Base-by-base conservation (phyloP, 441 rosid genomes). In the Viola pubescens region DNA sequence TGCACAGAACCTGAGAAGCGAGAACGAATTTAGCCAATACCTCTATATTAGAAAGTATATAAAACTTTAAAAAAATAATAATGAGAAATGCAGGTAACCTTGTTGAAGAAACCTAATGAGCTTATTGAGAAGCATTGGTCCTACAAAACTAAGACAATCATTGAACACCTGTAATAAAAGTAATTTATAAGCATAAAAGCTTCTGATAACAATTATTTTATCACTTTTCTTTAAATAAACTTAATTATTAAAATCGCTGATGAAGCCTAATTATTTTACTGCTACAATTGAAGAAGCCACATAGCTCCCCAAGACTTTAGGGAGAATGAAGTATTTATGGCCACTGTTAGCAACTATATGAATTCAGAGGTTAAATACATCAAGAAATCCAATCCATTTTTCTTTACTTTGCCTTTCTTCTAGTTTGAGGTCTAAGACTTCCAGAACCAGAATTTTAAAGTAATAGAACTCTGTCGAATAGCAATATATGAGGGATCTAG, bases 71-170 rank as follows among this genome's bases (percentile, higher is more conserved):
- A 37, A 34, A 59, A 51, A 60, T 46, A 48, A 9, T 55, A 37
- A 47, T 49, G 43, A 46, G 10, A 63, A 70, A 54, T 53, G 52
- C 44, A 59, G 42, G 70, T 46, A 55, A 91, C 98, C 96, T 83
- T 76, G 77, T 76, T 88, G 85, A 65, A 92, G 95, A 80, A 79
- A 87, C 69, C 69, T 80, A 81, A 92, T 87, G 48, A 89, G 91
- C 74, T 72, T 84, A 73, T 92, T 92, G 64, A 89, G 95, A 56
- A 92, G 84, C 68, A 92, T 73, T 1, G 98, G 98, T 69, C 87
- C 95, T 6, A 73, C 86, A 80, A 92, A 89, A 66, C 94, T 90
- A 41, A 92, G 70, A 62, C 82, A 81, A 71, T 92, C 98, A 74
- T 89, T 92, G 60, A 89, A 68, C 59, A 81, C 85, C 98, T 92